Conservation (phyloP, 1,139 yeast genomes). For the Lodderomyces beijingensis region DNA sequence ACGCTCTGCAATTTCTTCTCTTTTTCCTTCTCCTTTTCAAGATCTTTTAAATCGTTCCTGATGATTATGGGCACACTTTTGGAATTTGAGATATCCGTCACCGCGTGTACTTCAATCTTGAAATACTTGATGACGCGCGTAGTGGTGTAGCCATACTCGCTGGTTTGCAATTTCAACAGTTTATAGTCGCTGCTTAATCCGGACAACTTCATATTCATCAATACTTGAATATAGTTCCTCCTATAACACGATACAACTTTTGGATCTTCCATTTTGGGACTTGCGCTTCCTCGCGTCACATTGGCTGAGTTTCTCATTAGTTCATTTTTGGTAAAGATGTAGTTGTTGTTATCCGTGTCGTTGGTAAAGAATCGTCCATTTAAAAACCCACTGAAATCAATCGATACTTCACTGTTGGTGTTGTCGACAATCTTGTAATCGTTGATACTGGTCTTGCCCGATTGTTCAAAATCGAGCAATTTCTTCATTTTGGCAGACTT, state of each 20-base stretch:
- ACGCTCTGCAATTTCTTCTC: constrained; percentile 13
- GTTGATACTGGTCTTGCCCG: constrained; percentile 14
- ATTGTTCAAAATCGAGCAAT: constrained; percentile 28
- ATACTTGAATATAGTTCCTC: constrained; percentile 40
- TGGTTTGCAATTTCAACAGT: constrained; percentile 29
- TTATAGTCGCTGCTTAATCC: constrained; percentile 27
- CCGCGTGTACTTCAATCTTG: constrained; percentile 37
- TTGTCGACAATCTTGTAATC: constrained; percentile 31
- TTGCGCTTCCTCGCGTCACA: constrained; percentile 5
- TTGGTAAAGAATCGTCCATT: constrained; percentile 43
- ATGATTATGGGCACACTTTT: constrained; percentile 31
- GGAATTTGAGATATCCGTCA: constrained; percentile 27
- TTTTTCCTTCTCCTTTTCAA: constrained; percentile 22
- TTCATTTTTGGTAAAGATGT: constrained; percentile 22
- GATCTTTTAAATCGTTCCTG: constrained; percentile 16
- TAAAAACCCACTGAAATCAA: constrained; percentile 35
- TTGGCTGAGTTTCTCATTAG: constrained; percentile 7
- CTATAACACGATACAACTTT: constrained; percentile 44
- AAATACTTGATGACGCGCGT: constrained; percentile 38
- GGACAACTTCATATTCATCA: constrained; percentile 31
- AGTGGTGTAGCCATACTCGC: constrained; percentile 33
- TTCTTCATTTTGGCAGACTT: constrained; percentile 23
- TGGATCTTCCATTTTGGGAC: constrained; percentile 21
- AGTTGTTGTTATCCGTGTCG: constrained; percentile 39
- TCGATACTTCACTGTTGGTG: constrained; percentile 21